These are phyloP conservation scores for Oryza officinalis DNA, from an alignment of 176 grass and related monocot species.

Conservation along the genomic window DNA sequence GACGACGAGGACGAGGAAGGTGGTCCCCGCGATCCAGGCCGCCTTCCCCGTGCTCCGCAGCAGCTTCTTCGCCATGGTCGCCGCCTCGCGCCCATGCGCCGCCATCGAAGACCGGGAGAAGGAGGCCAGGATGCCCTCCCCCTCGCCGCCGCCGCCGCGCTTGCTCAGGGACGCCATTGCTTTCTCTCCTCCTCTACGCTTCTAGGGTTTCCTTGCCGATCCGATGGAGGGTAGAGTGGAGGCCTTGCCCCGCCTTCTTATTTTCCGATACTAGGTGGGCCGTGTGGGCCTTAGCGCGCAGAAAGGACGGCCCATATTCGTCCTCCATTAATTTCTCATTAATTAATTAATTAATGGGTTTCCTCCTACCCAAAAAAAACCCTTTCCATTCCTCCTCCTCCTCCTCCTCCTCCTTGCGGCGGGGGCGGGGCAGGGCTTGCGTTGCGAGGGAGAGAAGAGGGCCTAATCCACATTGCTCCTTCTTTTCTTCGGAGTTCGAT, in stretches of 20 bases:
- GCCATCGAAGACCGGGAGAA: slow-evolving; percentile 58
- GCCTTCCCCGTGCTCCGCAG: slow-evolving; percentile 80
- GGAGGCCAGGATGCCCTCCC: slow-evolving; percentile 54
- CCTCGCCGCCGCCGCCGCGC: slow-evolving; percentile 31
- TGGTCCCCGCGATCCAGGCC: slow-evolving; percentile 84
- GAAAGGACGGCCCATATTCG: neutral
- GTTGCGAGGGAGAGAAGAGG: too few species aligned
- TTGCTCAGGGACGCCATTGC: slow-evolving; percentile 44
- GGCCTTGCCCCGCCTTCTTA: neutral
- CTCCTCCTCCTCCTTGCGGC: too few species aligned
- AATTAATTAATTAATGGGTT: too few species aligned
- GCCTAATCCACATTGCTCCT: too few species aligned
- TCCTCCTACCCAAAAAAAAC: too few species aligned
- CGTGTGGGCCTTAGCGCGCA: too few species aligned
- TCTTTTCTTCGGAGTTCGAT: too few species aligned
- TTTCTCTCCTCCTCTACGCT: neutral
- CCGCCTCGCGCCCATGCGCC: slow-evolving; percentile 47
- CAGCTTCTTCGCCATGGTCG: slow-evolving; percentile 58
- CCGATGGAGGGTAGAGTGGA: too few species aligned
- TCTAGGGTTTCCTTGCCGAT: slow-evolving; percentile 45
- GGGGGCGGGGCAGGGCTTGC: too few species aligned
- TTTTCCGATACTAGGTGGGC: neutral
- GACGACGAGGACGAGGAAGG: slow-evolving; percentile 79
- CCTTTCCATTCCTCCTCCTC: too few species aligned
- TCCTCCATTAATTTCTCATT: too few species aligned